Conservation (phyloP, 73 alveolate species). For the Symbiodinium natans region DNA sequence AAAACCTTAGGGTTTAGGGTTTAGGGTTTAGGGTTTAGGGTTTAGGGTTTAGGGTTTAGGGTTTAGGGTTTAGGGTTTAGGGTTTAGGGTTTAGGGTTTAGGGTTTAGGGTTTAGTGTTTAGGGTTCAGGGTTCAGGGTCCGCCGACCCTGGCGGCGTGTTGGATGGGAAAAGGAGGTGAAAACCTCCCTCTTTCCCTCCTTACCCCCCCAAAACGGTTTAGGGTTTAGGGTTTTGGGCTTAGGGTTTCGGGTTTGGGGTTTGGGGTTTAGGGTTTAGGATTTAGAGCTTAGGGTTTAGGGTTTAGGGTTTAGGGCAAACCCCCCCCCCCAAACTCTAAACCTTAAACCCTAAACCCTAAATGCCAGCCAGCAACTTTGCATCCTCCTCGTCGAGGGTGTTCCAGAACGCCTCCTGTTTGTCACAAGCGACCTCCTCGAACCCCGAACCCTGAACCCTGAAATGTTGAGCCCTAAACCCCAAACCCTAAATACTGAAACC, state of each 20-base stretch:
- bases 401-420: neutral
- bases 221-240: neutral
- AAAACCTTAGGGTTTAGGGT: neutral
- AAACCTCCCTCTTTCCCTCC: no score
- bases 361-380: neutral
- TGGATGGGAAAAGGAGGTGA: no score
- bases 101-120: neutral
- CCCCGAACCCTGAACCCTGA: no score
- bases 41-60: neutral
- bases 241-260: neutral
- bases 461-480: neutral
- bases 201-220: no score
- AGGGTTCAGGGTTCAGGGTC: neutral
- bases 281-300: neutral
- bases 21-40: neutral
- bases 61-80: neutral
- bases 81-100: neutral
- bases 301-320: no score
- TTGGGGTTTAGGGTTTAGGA: no score
- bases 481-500: no score
- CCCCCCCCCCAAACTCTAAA: no score
- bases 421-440: no score
- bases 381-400: neutral
- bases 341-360: neutral
- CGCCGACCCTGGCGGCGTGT: no score